Base-by-base conservation (phyloP, 2,329 filamentous ascomycete genomes). In the Trichoderma lentiforme region DNA sequence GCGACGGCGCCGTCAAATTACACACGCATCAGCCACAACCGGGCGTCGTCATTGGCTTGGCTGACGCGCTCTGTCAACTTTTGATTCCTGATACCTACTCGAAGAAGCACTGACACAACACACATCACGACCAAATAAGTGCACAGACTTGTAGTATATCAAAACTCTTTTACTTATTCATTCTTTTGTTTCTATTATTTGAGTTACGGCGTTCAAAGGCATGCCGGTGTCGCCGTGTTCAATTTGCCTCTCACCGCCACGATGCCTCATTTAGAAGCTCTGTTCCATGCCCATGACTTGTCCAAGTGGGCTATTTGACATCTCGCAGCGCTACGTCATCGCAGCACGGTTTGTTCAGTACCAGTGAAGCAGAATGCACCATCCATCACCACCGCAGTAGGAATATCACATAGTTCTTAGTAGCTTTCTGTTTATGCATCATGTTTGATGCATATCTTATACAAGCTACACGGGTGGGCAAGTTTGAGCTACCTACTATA, bases 1-100 rank as follows among this genome's bases (percentile, higher is more conserved):
- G 30, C 36, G 34, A 36, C 30, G 21, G 30, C 32, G 58, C 21
- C 39, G 39, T 5, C 18, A 30, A 32, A 51, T 32, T 32, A 3
- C 39, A 30, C 30, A 64, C 65, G 65, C 65, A 69, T 61, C 56
- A 69, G 65, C 65, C 65, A 69, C 65, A 47, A 21, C 65, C 65
- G 56, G 28, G 56, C 65, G 65, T 69, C 65, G 65, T 69, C 65
- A 69, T 69, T 69, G 34, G 43, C 43, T 65, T 66, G 63, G 63
- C 43, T 26, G n/a, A 34, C 30, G 62, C 47, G 62, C 28, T 28
- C 12, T 34, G 6, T 14, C 32, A 7, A 28, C 15, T 32, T 36
- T 36, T 53, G 62, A n/a, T 53, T 53, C 26, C 28, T 65, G 28
- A 32, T 51, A 32, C 7, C 12, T 51, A 32, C 7, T n/a, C 14